Conservation (phyloP, 169 alveolate species). For the Besnoitia besnoiti region DNA sequence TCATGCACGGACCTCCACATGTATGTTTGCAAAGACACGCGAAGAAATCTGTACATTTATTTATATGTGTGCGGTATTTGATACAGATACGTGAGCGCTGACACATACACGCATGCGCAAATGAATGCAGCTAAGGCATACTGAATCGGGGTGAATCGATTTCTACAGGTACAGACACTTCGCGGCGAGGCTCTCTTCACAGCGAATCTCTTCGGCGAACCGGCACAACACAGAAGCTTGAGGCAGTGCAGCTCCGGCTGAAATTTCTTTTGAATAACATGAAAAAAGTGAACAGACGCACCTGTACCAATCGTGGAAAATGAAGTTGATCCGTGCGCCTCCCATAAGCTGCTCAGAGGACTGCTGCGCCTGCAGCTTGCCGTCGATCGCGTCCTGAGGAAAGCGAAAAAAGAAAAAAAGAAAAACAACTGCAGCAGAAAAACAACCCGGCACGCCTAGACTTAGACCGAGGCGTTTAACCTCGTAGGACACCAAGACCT, state of each 20-base stretch:
- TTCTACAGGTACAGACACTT: background rate
- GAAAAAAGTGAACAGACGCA: slow-evolving; percentile 76
- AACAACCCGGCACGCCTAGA: no score
- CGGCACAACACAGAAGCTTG: no score
- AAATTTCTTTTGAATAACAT: no score
- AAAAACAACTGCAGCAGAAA: background rate
- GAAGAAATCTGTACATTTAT: no score
- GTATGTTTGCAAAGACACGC: background rate
- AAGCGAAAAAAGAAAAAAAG: background rate
- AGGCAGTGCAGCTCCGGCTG: no score
- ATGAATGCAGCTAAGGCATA: background rate
- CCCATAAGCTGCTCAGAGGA: slow-evolving; percentile 84
- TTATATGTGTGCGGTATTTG: no score
- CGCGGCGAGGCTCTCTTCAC: no score
- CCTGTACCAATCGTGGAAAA: slow-evolving; percentile 83
- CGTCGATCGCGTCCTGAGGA: slow-evolving; percentile 78
- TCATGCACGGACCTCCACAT: background rate
- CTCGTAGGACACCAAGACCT: no score
- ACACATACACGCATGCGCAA: background rate
- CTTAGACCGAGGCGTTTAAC: no score
- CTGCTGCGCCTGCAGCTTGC: slow-evolving; percentile 76
- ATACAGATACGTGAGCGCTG: background rate
- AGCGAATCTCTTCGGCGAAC: no score
- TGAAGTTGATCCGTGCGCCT: slow-evolving; percentile 86
- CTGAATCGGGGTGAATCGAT: no score